Evolutionary conservation across 2,329 filamentous ascomycete species (phyloP).

Genomic region (Plenodomus tracheiphilus): DNA sequence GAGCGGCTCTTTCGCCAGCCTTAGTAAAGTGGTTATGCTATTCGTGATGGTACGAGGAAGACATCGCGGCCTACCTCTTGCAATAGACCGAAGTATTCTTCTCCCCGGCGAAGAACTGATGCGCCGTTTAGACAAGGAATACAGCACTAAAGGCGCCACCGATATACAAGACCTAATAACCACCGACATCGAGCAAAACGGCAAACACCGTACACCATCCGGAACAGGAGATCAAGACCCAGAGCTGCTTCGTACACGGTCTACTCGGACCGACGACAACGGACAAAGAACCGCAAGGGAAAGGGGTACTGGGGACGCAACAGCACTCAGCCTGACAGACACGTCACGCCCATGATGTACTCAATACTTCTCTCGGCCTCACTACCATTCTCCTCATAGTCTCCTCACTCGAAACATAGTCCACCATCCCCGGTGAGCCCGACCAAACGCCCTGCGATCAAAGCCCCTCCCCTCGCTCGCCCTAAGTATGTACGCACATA

Average conservation of each 20-base stretch:
- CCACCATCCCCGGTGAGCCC: neutral
- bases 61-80: conserved; percentile 34
- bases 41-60: conserved; percentile 56
- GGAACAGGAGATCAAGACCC: conserved; percentile 20
- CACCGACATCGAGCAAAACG: conserved; percentile 20
- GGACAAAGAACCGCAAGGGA: neutral
- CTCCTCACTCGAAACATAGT: neutral
- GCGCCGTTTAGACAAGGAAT: conserved; percentile 38
- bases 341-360: neutral
- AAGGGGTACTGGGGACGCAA: neutral
- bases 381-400: neutral
- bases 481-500: neutral
- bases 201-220: conserved; percentile 2
- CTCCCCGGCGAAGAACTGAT: conserved; percentile 39
- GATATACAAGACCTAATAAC: conserved; percentile 15
- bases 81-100: conserved; percentile 37
- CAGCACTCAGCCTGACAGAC: neutral
- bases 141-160: conserved; percentile 20
- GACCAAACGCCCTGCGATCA: too few species aligned
- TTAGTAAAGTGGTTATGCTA: conserved; percentile 62
- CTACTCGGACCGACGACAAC: neutral
- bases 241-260: neutral
- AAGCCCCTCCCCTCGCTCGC: too few species aligned
- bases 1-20: conserved; percentile 56
- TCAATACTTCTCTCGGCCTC: neutral